Evolutionary conservation across 2,329 filamentous ascomycete species (phyloP).

Genomic region (Pyrenophora teres): DNA sequence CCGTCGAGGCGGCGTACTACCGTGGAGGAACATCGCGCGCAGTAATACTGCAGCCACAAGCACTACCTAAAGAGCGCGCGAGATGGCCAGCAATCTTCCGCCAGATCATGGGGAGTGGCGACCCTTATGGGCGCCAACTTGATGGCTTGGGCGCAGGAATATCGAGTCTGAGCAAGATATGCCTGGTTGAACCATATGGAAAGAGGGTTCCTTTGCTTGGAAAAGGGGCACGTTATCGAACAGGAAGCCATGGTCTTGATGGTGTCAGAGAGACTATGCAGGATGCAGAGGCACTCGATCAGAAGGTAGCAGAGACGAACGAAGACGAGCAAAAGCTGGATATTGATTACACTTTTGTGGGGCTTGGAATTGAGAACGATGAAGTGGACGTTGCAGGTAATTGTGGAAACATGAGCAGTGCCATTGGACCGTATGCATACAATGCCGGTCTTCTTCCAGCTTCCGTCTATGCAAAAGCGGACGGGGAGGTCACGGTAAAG

Average conservation of each 20-base stretch:
- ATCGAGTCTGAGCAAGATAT: conserved; percentile 72
- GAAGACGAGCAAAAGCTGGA: conserved; percentile 45
- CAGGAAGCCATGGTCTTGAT: conserved; percentile 18
- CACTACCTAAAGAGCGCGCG: conserved; percentile 55
- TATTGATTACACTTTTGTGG: conserved; percentile 73
- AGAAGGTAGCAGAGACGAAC: conserved; percentile 1
- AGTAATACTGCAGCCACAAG: conserved; percentile 61
- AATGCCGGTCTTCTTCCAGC: conserved; percentile 57
- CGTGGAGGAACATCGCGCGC: conserved; percentile 73
- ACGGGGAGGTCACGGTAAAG: conserved; percentile 55
- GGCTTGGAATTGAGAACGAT: conserved; percentile 66
- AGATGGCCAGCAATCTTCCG: conserved; percentile 62
- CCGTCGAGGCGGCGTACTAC: conserved; percentile 60
- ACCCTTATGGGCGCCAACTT: conserved; percentile 70
- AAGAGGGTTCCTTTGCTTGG: conserved; percentile 1
- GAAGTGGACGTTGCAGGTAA: conserved; percentile 70
- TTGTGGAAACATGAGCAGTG: conserved; percentile 80
- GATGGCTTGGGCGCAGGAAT: conserved; percentile 73
- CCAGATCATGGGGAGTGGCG: conserved; percentile 65
- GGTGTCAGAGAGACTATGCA: conserved; percentile 10
- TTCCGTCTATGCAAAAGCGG: conserved; percentile 30
- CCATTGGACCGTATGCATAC: conserved; percentile 66
- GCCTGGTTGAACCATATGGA: conserved; percentile 59
- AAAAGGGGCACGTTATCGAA: conserved; percentile 9
- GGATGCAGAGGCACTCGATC: conserved; percentile 1